Conservation (phyloP, 192 early-diverging fungal species). For the Rhizophlyctis rosea region DNA sequence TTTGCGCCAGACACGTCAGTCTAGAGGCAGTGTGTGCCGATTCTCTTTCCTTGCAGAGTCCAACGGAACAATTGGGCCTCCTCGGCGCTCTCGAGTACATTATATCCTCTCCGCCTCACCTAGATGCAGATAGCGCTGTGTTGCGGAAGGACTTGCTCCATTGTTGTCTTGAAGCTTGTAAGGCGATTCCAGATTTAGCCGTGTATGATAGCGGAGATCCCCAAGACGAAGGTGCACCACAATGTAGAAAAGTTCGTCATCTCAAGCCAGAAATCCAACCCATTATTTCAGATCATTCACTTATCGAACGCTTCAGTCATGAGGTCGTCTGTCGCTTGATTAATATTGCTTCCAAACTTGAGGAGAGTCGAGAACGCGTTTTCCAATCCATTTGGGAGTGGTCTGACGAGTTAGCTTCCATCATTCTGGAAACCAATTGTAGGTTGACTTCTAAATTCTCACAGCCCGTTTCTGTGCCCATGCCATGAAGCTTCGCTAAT, state of each 20-base stretch:
- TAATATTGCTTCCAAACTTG: not conserved
- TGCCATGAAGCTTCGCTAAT: too few species aligned
- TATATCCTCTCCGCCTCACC: too few species aligned
- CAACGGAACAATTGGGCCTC: not conserved
- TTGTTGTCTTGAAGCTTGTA: not conserved
- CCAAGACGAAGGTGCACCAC: not conserved
- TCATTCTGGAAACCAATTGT: not conserved
- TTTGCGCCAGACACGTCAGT: not conserved
- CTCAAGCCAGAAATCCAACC: not conserved
- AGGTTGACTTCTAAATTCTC: not conserved
- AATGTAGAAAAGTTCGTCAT: not conserved
- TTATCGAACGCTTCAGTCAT: not conserved
- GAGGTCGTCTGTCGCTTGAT: not conserved
- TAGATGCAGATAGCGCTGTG: not conserved
- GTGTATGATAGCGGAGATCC: not conserved
- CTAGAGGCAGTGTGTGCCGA: too few species aligned
- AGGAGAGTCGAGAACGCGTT: not conserved
- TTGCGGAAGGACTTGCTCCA: not conserved
- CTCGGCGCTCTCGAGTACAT: slow-evolving; percentile 1
- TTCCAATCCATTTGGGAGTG: not conserved
- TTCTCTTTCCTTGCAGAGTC: not conserved
- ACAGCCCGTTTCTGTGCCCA: not conserved
- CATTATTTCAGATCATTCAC: not conserved
- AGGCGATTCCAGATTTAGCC: not conserved
- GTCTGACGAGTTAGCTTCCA: not conserved